These are phyloP conservation scores for Dryas integrifolia DNA, from an alignment of 331 rosid genomes.

Conservation along the genomic window DNA sequence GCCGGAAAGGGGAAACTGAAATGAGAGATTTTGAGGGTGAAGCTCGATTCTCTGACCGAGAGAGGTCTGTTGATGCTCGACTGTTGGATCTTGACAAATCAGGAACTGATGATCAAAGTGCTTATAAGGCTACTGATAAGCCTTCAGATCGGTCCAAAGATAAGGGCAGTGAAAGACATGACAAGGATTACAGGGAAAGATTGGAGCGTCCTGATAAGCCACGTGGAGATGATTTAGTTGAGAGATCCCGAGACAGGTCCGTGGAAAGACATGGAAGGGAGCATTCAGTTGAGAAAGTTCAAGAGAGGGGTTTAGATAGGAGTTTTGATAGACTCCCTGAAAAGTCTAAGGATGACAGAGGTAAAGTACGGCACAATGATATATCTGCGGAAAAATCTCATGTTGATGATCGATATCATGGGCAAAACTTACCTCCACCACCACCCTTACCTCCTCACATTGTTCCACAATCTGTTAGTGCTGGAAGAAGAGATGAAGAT, in stretches of 20 bases:
- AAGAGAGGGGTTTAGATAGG: slow-evolving; percentile 75
- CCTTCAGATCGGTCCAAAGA: slow-evolving; percentile 76
- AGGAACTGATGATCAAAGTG: slow-evolving; percentile 62
- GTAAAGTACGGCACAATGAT: slow-evolving; percentile 73
- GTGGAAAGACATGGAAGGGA: slow-evolving; percentile 91
- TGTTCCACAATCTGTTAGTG: slow-evolving; percentile 85
- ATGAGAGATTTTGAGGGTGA: slow-evolving; percentile 73
- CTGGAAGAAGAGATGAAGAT: slow-evolving; percentile 94
- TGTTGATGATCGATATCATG: slow-evolving; percentile 80
- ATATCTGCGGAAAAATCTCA: slow-evolving; percentile 66
- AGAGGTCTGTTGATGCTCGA: slow-evolving; percentile 65
- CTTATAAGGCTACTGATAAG: slow-evolving; percentile 64
- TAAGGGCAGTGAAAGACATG: slow-evolving; percentile 80
- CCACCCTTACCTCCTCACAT: slow-evolving; percentile 95
- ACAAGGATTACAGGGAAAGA: slow-evolving; percentile 81
- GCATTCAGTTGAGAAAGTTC: slow-evolving; percentile 76
- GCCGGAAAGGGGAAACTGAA: slow-evolving; percentile 84
- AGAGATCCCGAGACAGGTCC: slow-evolving; percentile 81
- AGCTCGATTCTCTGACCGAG: slow-evolving; percentile 68
- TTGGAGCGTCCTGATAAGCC: slow-evolving; percentile 80
- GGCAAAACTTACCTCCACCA: slow-evolving; percentile 96
- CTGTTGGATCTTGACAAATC: slow-evolving; percentile 59
- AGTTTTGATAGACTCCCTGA: slow-evolving; percentile 67
- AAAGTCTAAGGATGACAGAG: slow-evolving; percentile 84
- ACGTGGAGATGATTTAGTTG: slow-evolving; percentile 75